Percentiles rank a stretch among this genome's conserved stretches.
Conservation (phyloP, 495 filamentous ascomycete species). For the Daldinia concentrica region DNA sequence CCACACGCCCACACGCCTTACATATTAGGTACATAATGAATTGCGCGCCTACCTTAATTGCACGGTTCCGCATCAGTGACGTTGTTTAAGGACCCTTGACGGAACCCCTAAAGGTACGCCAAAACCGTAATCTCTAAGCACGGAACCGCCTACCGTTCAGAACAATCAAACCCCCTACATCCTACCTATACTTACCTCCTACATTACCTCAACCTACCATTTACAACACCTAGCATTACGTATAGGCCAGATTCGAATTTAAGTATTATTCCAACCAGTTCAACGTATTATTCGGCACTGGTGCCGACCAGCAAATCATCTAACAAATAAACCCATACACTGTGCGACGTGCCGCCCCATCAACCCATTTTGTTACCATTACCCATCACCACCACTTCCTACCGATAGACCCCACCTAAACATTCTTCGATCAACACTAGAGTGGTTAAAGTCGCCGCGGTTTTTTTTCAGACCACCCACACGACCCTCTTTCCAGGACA, state of each 20-base stretch:
- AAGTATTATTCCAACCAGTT: constrained; percentile 1
- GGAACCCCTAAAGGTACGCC: constrained; percentile 23
- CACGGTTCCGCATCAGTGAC: constrained; percentile 32
- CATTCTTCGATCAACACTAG: constrained; percentile 44
- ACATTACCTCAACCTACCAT: constrained; percentile 3
- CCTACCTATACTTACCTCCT: background rate
- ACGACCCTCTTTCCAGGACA: constrained; percentile 41
- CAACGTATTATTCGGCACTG: constrained; percentile 31
- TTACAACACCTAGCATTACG: constrained; percentile 6
- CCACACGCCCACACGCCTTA: constrained; percentile 1
- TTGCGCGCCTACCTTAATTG: constrained; percentile 11
- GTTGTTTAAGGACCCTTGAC: constrained; percentile 37
- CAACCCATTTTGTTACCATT: constrained; percentile 28
- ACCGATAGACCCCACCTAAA: constrained; percentile 48
- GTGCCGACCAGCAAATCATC: constrained; percentile 34
- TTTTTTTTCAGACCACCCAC: constrained; percentile 45
- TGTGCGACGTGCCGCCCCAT: constrained; percentile 37
- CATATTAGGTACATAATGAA: background rate
- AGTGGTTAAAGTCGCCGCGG: constrained; percentile 48
- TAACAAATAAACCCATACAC: constrained; percentile 33
- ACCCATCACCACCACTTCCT: constrained; percentile 40
- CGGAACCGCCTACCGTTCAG: constrained; percentile 15
- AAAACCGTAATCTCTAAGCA: constrained; percentile 30
- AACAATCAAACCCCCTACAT: constrained; percentile 15
- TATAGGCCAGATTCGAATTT: constrained; percentile 7